Percentiles rank a stretch among this genome's conserved stretches.
phyloP scores from a whole-genome alignment of 805 yeast genomes.

The Candida patagonica region DNA sequence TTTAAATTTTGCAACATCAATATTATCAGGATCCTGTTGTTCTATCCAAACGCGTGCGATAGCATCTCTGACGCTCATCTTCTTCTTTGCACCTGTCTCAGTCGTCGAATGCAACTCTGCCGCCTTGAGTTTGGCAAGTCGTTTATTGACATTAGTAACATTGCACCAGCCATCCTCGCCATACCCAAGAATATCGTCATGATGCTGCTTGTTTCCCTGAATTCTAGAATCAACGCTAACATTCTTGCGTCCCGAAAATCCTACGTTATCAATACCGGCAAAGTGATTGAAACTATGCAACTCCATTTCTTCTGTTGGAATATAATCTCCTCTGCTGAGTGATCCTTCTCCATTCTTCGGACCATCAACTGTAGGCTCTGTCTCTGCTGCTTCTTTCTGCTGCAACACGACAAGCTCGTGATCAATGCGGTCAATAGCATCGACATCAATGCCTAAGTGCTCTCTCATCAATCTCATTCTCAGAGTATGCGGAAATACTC shows the following conservation, averaged over 20 bases:
- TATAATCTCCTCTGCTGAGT: not conserved
- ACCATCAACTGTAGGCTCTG: not conserved
- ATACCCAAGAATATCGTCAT: slow-evolving; percentile 63
- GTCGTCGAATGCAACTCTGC: slow-evolving; percentile 23
- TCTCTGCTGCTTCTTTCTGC: not conserved
- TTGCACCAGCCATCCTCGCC: slow-evolving; percentile 58
- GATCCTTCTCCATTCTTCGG: not conserved
- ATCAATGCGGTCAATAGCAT: slow-evolving; percentile 71
- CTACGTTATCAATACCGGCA: slow-evolving; percentile 80
- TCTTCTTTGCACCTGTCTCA: slow-evolving; percentile 31
- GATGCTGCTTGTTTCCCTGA: slow-evolving; percentile 54
- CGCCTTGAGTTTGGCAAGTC: not conserved
- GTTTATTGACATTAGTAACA: slow-evolving; percentile 12
- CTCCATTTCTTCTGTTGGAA: slow-evolving; percentile 16
- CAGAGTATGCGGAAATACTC: slow-evolving; percentile 79
- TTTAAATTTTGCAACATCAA: not conserved
- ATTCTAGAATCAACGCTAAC: slow-evolving; percentile 77
- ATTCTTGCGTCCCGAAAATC: slow-evolving; percentile 74
- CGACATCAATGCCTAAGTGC: slow-evolving; percentile 91
- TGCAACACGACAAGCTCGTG: slow-evolving; percentile 25
- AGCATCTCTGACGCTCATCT: no score
- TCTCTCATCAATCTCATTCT: slow-evolving; percentile 93
- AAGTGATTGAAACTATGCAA: slow-evolving; percentile 63
- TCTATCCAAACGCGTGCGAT: no score
- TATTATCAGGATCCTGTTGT: not conserved